Conservation (phyloP, 257 asterid species). For the Nemophila menziesii region DNA sequence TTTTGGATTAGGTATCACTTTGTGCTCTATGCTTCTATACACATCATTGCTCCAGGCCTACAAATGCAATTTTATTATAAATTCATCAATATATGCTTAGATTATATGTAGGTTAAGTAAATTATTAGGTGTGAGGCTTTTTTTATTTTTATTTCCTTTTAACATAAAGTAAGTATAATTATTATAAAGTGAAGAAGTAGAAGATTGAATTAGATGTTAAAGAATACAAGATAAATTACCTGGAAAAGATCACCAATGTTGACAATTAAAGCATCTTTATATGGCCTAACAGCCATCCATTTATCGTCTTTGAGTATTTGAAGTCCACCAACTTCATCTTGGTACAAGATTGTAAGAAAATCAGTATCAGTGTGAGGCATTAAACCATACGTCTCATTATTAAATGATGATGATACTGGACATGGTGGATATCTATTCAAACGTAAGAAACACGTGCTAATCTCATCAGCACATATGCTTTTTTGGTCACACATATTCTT, state of each 20-base stretch:
- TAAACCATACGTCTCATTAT: conserved; percentile 32
- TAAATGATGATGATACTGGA: conserved; percentile 19
- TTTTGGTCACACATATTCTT: conserved; percentile 23
- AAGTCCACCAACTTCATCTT: conserved; percentile 76
- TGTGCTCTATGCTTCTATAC: too few species aligned
- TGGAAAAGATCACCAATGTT: conserved; percentile 81
- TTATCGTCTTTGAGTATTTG: conserved; percentile 52
- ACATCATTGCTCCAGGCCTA: too few species aligned
- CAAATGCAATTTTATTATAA: too few species aligned
- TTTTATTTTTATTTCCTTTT: too few species aligned
- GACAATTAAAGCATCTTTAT: conserved; percentile 51
- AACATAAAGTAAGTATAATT: too few species aligned
- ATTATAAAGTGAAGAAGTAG: too few species aligned
- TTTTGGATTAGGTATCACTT: too few species aligned
- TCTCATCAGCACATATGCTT: conserved; percentile 35
- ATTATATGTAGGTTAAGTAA: too few species aligned
- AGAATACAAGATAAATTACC: too few species aligned
- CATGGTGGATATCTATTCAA: conserved; percentile 51
- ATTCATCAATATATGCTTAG: too few species aligned
- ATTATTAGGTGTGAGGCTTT: too few species aligned
- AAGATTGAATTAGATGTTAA: too few species aligned
- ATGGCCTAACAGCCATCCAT: conserved; percentile 61
- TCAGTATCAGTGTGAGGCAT: conserved; percentile 76
- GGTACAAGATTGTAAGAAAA: conserved; percentile 59
- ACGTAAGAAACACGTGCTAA: conserved; percentile 49